Percentiles rank a stretch among this genome's conserved stretches.
Conservation (phyloP, 2,329 filamentous ascomycete species). For the Trichophyton rubrum region DNA sequence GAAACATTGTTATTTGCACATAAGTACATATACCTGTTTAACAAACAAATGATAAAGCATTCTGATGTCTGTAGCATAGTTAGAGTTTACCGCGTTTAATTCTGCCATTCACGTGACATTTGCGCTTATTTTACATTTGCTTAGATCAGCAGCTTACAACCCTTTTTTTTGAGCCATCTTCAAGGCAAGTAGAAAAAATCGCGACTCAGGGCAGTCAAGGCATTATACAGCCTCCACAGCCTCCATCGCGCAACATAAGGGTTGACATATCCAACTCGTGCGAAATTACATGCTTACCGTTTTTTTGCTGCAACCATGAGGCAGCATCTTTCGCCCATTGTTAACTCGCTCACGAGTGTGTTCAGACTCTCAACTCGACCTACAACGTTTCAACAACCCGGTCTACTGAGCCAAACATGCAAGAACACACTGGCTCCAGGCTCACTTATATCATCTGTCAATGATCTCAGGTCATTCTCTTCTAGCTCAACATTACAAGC, state of each 20-base stretch:
- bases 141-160: background rate
- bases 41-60: too few species aligned
- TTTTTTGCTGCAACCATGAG: slow-evolving; percentile 7
- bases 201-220: background rate
- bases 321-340: slow-evolving; percentile 25
- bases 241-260: background rate
- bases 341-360: slow-evolving; percentile 34
- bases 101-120: background rate
- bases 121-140: background rate
- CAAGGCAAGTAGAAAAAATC: background rate
- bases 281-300: too few species aligned
- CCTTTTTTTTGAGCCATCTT: background rate
- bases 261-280: background rate
- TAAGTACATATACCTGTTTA: too few species aligned
- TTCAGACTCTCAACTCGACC: slow-evolving; percentile 32
- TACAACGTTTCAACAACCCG: slow-evolving; percentile 18
- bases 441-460: slow-evolving; percentile 14
- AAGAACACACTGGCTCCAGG: slow-evolving; percentile 1
- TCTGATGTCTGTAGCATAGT: background rate
- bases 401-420: slow-evolving; percentile 12
- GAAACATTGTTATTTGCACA: background rate
- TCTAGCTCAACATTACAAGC: slow-evolving; percentile 29
- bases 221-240: background rate
- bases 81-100: background rate
- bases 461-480: slow-evolving; percentile 25